phyloP scores from a whole-genome alignment of 768 basidiomycete genomes.

The Ephemerocybe angulata region DNA sequence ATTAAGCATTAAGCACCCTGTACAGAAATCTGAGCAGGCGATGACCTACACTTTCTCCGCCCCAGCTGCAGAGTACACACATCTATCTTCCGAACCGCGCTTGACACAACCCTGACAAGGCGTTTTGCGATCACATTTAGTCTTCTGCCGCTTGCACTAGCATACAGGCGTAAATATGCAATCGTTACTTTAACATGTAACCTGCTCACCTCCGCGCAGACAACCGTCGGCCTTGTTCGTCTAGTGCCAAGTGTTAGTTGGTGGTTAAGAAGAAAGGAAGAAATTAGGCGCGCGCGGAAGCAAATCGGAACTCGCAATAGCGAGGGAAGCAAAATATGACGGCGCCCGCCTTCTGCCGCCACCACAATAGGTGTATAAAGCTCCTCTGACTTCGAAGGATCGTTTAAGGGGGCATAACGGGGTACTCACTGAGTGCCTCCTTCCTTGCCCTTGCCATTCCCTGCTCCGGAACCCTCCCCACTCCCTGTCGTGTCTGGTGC shows the following conservation, averaged over 20 bases:
- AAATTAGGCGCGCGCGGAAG: background rate
- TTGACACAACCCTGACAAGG: constrained; percentile 80
- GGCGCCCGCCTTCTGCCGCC: background rate
- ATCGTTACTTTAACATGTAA: background rate
- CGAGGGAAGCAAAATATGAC: background rate
- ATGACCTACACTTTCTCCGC: constrained; percentile 76
- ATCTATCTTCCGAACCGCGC: constrained; percentile 68
- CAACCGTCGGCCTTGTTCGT: constrained; percentile 19
- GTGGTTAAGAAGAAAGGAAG: background rate
- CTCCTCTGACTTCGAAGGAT: background rate
- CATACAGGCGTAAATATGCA: constrained; percentile 2
- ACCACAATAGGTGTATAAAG: background rate
- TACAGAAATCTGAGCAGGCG: constrained; percentile 5
- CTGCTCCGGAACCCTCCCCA: too few relatives aligned
- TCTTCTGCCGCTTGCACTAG: constrained; percentile 84
- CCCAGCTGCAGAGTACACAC: constrained; percentile 76
- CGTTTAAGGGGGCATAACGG: too few relatives aligned
- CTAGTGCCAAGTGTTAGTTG: background rate
- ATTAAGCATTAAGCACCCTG: background rate
- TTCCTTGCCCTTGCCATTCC: background rate
- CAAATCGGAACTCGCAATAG: background rate
- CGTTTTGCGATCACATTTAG: constrained; percentile 77
- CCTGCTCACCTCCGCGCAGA: constrained; percentile 16
- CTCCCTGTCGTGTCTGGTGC: background rate
- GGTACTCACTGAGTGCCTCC: background rate